Conservation (phyloP, 179 eudicot genomes). For the Actinidia arguta region DNA sequence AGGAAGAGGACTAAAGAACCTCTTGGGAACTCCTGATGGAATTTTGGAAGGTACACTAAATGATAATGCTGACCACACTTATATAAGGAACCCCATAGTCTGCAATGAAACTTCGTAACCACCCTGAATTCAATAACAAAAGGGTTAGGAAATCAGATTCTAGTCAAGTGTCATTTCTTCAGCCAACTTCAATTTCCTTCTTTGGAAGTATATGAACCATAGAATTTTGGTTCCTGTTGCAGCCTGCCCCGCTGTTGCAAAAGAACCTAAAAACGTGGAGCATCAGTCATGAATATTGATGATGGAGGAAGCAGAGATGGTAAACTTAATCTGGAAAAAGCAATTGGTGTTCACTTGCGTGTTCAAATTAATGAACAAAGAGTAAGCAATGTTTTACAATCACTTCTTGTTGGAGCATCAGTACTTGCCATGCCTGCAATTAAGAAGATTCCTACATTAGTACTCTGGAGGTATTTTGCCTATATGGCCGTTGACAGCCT, state of each 20-base stretch:
- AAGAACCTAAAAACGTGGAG: slow-evolving; percentile 29
- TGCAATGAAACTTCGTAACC: slow-evolving; percentile 32
- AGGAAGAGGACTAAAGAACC: slow-evolving; percentile 43
- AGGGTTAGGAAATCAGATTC: slow-evolving; percentile 1
- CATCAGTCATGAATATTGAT: slow-evolving; percentile 13
- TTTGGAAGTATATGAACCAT: not conserved
- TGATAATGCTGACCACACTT: slow-evolving; percentile 29
- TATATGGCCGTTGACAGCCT: slow-evolving; percentile 99
- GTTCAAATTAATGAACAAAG: slow-evolving; percentile 38
- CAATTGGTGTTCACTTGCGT: slow-evolving; percentile 34
- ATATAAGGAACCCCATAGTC: slow-evolving; percentile 45
- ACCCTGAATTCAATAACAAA: slow-evolving; percentile 22
- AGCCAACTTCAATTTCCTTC: not conserved
- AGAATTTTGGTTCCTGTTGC: not conserved
- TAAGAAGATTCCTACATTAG: slow-evolving; percentile 93
- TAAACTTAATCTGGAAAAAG: slow-evolving; percentile 25
- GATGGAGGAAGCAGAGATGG: slow-evolving; percentile 10
- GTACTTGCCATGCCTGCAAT: slow-evolving; percentile 84
- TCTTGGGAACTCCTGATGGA: slow-evolving; percentile 42
- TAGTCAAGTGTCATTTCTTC: not conserved
- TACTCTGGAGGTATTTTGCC: slow-evolving; percentile 98
- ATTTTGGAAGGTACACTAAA: slow-evolving; percentile 31
- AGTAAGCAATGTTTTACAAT: slow-evolving; percentile 35
- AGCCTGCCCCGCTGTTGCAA: not conserved
- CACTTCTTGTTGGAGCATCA: slow-evolving; percentile 26